These are phyloP conservation scores for Jacaranda mimosifolia DNA, from an alignment of 257 asterid species.

Conservation along the genomic window DNA sequence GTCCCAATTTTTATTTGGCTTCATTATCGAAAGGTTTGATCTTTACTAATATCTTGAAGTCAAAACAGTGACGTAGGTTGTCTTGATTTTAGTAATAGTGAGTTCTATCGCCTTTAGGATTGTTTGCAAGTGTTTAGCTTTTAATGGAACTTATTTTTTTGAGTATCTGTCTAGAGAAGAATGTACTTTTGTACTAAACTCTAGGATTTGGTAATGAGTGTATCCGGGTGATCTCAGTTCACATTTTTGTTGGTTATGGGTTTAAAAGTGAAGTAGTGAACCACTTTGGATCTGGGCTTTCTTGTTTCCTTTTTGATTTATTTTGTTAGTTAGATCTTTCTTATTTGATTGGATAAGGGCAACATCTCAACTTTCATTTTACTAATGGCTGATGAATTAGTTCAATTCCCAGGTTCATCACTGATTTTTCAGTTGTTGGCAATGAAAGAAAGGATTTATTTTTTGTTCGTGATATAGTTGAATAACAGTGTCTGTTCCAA, in stretches of 20 bases:
- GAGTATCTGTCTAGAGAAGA: not conserved
- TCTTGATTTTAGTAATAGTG: slow-evolving; percentile 24
- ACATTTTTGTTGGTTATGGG: not conserved
- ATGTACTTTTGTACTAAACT: slow-evolving; percentile 8
- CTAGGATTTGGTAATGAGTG: slow-evolving; percentile 11
- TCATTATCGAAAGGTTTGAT: slow-evolving; percentile 35
- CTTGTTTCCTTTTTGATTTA: not conserved
- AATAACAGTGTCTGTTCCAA: not conserved
- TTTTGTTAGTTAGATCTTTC: not conserved
- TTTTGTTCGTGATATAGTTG: not conserved
- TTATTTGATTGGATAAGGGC: not conserved
- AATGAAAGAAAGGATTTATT: not conserved
- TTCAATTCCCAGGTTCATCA: slow-evolving; percentile 17
- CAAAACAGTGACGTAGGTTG: slow-evolving; percentile 37
- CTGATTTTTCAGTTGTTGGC: slow-evolving; percentile 14
- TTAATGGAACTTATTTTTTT: not conserved
- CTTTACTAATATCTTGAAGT: slow-evolving; percentile 35
- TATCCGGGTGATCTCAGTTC: slow-evolving; percentile 1
- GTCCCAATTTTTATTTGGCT: slow-evolving; percentile 29
- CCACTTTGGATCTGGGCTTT: slow-evolving; percentile 15
- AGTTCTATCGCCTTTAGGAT: slow-evolving; percentile 6
- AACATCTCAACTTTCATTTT: not conserved
- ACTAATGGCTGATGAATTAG: slow-evolving; percentile 10
- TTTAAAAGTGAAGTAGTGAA: not conserved
- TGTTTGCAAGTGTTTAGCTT: slow-evolving; percentile 6